These are phyloP conservation scores for Excoecaria cochinchinensis DNA, from an alignment of 345 rosid species.

Conservation along the genomic window DNA sequence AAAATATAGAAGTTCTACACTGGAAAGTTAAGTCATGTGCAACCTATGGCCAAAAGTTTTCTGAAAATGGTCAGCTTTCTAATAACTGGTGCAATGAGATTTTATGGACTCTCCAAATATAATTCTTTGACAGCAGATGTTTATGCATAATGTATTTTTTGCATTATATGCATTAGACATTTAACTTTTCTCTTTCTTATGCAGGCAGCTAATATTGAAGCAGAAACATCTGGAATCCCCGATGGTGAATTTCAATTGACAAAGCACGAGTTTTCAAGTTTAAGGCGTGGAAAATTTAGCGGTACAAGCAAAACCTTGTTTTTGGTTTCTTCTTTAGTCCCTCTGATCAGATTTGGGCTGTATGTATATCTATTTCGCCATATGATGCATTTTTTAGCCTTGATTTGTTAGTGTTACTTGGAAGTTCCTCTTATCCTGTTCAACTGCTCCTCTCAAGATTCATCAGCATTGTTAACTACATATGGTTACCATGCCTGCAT, in stretches of 20 bases:
- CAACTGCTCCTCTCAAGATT: not conserved
- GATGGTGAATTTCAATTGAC: slow-evolving; percentile 60
- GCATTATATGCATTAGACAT: not conserved
- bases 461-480: not conserved
- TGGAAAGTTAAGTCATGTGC: not conserved
- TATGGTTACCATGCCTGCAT: slow-evolving; percentile 3
- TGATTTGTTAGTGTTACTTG: not conserved
- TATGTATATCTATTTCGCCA: not conserved
- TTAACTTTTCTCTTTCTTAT: slow-evolving; percentile 4
- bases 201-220: slow-evolving; percentile 88
- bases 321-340: not conserved
- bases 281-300: slow-evolving; percentile 73
- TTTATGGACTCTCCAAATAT: not conserved
- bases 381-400: not conserved
- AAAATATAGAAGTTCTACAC: not conserved
- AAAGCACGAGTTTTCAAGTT: slow-evolving; percentile 68
- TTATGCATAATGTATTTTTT: not conserved
- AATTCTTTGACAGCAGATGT: not conserved
- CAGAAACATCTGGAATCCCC: slow-evolving; percentile 67
- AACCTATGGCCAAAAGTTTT: not conserved
- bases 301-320: slow-evolving; percentile 40
- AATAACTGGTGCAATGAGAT: not conserved
- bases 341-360: not conserved
- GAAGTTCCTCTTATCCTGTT: not conserved
- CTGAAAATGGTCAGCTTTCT: not conserved